Evolutionary conservation across 352 stramenopile genomes (phyloP).

Genomic region (Pythium pyrilobum): DNA sequence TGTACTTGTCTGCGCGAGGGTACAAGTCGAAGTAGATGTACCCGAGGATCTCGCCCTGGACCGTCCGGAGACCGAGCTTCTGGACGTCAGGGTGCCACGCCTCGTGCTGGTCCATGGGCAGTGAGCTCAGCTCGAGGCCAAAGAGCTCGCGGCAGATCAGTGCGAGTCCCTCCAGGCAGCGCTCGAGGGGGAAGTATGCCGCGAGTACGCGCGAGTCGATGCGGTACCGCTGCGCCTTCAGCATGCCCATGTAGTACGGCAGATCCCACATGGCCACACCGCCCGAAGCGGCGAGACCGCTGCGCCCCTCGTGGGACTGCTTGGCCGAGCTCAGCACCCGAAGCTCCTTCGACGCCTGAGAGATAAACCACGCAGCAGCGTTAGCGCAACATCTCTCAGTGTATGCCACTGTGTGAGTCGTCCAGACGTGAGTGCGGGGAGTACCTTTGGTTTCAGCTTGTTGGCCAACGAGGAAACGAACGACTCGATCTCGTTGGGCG

Average conservation of each 20-base stretch:
- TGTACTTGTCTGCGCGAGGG: slow-evolving; percentile 83
- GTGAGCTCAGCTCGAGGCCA: slow-evolving; percentile 82
- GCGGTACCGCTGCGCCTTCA: slow-evolving; percentile 63
- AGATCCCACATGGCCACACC: slow-evolving; percentile 93
- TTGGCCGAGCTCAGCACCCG: slow-evolving; percentile 60
- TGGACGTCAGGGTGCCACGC: slow-evolving; percentile 84
- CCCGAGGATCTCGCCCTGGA: slow-evolving; percentile 59
- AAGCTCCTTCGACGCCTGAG: slow-evolving; percentile 50
- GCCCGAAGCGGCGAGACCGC: slow-evolving; percentile 1
- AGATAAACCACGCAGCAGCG: neutral
- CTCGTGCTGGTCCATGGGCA: slow-evolving; percentile 76
- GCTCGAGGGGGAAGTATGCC: slow-evolving; percentile 89
- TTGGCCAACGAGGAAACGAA: slow-evolving; percentile 64
- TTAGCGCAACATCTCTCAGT: too few relatives aligned
- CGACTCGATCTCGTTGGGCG: slow-evolving; percentile 47
- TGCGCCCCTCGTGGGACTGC: slow-evolving; percentile 41
- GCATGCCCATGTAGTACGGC: slow-evolving; percentile 91
- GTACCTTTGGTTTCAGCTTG: slow-evolving; percentile 70
- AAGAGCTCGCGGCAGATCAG: slow-evolving; percentile 88
- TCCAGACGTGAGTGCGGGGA: too few relatives aligned
- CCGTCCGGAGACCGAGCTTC: slow-evolving; percentile 86
- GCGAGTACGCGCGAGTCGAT: slow-evolving; percentile 80
- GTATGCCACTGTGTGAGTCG: too few relatives aligned
- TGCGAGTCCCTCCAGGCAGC: slow-evolving; percentile 89
- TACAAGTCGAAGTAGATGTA: slow-evolving; percentile 96